phyloP scores from a whole-genome alignment of 495 filamentous ascomycete genomes.

The Neurospora discreta region DNA sequence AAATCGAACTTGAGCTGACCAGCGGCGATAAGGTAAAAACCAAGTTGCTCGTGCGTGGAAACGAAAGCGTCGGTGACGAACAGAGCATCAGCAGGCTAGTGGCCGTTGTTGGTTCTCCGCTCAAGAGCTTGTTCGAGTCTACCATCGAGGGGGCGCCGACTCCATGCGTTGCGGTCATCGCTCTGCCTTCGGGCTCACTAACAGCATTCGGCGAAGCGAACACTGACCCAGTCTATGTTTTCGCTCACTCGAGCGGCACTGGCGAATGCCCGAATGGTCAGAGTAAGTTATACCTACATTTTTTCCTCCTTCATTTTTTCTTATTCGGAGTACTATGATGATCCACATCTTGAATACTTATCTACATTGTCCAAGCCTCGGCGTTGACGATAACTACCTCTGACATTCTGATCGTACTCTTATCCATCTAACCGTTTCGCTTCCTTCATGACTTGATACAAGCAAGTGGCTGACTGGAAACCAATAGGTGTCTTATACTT shows the following conservation, averaged over 20 bases:
- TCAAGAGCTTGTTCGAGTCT: slow-evolving; percentile 56
- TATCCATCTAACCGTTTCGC: slow-evolving; percentile 13
- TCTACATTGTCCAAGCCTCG: slow-evolving; percentile 95
- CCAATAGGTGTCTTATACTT: slow-evolving; percentile 60
- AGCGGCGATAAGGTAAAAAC: slow-evolving; percentile 51
- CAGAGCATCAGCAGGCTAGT: slow-evolving; percentile 34
- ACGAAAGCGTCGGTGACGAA: slow-evolving; percentile 14
- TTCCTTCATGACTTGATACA: neutral
- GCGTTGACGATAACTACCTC: slow-evolving; percentile 77
- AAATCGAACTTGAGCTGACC: slow-evolving; percentile 42
- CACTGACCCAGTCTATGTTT: slow-evolving; percentile 54
- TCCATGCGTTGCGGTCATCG: slow-evolving; percentile 64
- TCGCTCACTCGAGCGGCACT: slow-evolving; percentile 73
- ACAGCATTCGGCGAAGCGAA: slow-evolving; percentile 23
- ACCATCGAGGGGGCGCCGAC: slow-evolving; percentile 60
- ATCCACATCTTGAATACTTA: slow-evolving; percentile 88
- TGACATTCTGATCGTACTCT: slow-evolving; percentile 72
- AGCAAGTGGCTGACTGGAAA: slow-evolving; percentile 34
- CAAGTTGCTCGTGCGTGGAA: slow-evolving; percentile 40
- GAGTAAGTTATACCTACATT: slow-evolving; percentile 50
- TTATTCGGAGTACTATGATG: slow-evolving; percentile 45
- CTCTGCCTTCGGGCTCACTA: slow-evolving; percentile 48
- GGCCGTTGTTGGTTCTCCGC: slow-evolving; percentile 55
- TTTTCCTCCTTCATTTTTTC: slow-evolving; percentile 4
- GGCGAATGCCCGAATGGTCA: slow-evolving; percentile 79